Percentiles rank a stretch among this genome's conserved stretches.
Evolutionary conservation across 495 filamentous ascomycete genomes (phyloP).

Genomic region (Neurospora sublineolata): DNA sequence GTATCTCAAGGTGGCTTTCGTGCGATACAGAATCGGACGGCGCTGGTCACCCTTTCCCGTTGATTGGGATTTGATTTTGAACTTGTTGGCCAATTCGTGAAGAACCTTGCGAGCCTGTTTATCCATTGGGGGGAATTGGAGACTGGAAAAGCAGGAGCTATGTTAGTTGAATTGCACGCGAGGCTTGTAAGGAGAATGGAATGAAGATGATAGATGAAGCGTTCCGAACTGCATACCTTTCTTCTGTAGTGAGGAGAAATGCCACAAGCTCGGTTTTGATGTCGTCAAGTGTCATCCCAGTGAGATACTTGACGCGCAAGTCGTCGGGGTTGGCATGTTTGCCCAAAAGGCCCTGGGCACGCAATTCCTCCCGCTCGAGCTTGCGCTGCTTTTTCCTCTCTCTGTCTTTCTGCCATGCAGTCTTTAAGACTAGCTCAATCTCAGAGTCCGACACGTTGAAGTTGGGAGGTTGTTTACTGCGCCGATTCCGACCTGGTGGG

Average conservation of each 20-base stretch:
- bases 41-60: constrained; percentile 60
- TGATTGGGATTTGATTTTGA: constrained; percentile 76
- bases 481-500: constrained; percentile 45
- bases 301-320: constrained; percentile 57
- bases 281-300: constrained; percentile 60
- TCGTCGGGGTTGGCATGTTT: constrained; percentile 51
- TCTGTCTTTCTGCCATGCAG: constrained; percentile 66
- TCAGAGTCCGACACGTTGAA: constrained; percentile 66
- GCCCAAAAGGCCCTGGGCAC: constrained; percentile 67
- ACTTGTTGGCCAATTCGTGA: constrained; percentile 58
- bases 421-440: constrained; percentile 47
- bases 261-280: constrained; percentile 56
- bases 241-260: constrained; percentile 54
- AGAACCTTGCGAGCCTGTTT: constrained; percentile 62
- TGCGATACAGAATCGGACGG: constrained; percentile 69
- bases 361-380: constrained; percentile 63
- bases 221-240: constrained; percentile 42
- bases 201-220: not conserved
- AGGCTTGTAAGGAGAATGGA: not conserved
- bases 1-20: constrained; percentile 46
- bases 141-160: constrained; percentile 30
- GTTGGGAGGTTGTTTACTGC: constrained; percentile 31
- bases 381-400: constrained; percentile 71
- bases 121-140: constrained; percentile 75
- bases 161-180: constrained; percentile 7